A percentile compares a stretch with the other conserved stretches of the same genome.
Conservation (phyloP, 1,139 yeast species). For the Debaryomycetaceae sp. region DNA sequence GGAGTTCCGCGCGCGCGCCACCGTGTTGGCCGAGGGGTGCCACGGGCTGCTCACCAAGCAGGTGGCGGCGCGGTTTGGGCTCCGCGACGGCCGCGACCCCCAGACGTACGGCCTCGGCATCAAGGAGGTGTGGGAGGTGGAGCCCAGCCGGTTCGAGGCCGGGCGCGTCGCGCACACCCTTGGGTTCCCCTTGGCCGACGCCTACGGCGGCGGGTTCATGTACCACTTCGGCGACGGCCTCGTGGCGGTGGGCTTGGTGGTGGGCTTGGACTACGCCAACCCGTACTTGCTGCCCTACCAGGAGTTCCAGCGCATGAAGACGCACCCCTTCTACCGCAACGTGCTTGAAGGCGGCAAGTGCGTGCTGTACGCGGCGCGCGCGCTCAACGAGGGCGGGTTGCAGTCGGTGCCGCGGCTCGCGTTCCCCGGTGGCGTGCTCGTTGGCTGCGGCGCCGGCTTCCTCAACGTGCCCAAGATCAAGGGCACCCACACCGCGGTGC, state of each 20-base stretch:
- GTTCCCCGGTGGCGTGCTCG: constrained; percentile 94
- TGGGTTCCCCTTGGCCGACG: constrained; percentile 81
- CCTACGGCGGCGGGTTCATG: constrained; percentile 95
- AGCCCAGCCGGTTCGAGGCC: constrained; percentile 69
- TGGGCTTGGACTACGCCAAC: constrained; percentile 88
- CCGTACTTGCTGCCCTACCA: constrained; percentile 94
- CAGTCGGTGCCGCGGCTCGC: constrained; percentile 85
- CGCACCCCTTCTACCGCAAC: constrained; percentile 78
- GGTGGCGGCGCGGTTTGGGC: constrained; percentile 60
- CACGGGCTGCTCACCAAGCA: constrained; percentile 89
- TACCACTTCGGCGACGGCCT: constrained; percentile 94
- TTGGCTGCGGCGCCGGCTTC: constrained; percentile 95
- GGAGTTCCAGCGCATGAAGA: constrained; percentile 92
- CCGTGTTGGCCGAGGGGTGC: constrained; percentile 94
- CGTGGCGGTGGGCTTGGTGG: constrained; percentile 84
- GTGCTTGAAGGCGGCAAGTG: constrained; percentile 87
- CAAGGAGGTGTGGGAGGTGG: constrained; percentile 97
- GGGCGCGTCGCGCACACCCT: constrained; percentile 86
- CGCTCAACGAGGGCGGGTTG: constrained; percentile 91
- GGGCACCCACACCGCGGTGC: constrained; percentile 98
- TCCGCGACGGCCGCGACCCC: constrained; percentile 62
- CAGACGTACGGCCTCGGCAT: constrained; percentile 95
- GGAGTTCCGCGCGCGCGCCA: constrained; percentile 89
- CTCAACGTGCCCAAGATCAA: constrained; percentile 95
- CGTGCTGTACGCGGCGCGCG: constrained; percentile 90